Base-by-base conservation (phyloP, 495 filamentous ascomycete species). In the Aspergillus egyptiacus region DNA sequence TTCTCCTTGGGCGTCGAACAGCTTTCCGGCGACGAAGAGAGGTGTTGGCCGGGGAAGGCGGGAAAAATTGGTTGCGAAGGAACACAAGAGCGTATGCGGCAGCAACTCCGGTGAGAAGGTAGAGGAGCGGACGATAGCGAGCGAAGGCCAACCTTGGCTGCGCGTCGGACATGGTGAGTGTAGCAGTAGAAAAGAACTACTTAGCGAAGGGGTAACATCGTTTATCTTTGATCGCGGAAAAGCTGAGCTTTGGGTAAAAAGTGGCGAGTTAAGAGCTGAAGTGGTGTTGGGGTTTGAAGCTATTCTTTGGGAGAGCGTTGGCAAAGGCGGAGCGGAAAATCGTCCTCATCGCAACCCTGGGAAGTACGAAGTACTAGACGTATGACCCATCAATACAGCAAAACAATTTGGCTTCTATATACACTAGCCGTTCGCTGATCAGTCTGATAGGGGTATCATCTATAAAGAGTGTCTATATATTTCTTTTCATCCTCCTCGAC, bases 61-160 rank as follows among this genome's bases (percentile, higher is more conserved):
- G 61, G 19, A 61, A 37, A 36, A 75, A 22, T 25, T 68, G 62
- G 34, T 67, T 71, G 34, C 65, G 70, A 14, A 76, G 65, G 46
- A 72, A 74, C 6, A 76, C 64, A 17, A 77, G 56, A 10, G 71
- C 73, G 55, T 69, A 75, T 14, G 73, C 67, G 31, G 72, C 72
- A 48, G 70, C 72, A 34, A 77, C 64, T 30, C 73, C 73, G 27
- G 74, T 70, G 25, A 76, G 61, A 23, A 76, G 63, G 60, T 76
- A 72, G 18, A 78, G 59, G 41, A 71, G 58, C 17, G 75, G 72
- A 34, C 73, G 69, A 51, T 79, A 75, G 49, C 73, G 70, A 40
- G 69, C 41, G 27, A 77, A 55, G 41, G 69, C 65, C 48, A 65
- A 58, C 50, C 63, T 60, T 20, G 67, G 52, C 42, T 58, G 62